These are phyloP conservation scores for Colletotrichum truncatum DNA, from an alignment of 2,329 filamentous ascomycete species.

Conservation along the genomic window DNA sequence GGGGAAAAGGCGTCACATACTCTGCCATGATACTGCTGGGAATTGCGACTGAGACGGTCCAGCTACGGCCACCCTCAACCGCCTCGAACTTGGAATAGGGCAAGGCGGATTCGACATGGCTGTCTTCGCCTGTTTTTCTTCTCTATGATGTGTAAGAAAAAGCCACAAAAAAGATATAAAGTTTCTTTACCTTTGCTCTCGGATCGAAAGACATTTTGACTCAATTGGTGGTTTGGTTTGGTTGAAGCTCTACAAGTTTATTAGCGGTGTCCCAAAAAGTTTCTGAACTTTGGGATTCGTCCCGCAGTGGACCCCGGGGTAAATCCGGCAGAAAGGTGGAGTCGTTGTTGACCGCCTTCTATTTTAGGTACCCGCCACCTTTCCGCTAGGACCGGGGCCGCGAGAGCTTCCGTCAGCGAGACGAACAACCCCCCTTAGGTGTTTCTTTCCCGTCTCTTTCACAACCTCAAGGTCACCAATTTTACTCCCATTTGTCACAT, in stretches of 20 bases:
- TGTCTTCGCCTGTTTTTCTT: constrained; percentile 57
- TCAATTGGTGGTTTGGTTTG: not conserved
- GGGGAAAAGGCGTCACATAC: constrained; percentile 51
- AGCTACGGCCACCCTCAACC: constrained; percentile 67
- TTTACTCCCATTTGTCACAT: not conserved
- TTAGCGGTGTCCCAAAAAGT: constrained; percentile 21
- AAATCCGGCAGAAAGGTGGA: constrained; percentile 35
- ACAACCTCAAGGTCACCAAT: constrained; percentile 2
- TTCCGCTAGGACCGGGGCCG: constrained; percentile 22
- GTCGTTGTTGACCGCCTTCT: constrained; percentile 35
- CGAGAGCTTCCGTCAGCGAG: constrained; percentile 9
- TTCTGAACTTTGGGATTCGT: constrained; percentile 10
- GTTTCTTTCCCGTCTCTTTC: not conserved
- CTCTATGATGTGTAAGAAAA: constrained; percentile 47
- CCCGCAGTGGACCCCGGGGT: constrained; percentile 27
- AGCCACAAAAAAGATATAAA: accelerated
- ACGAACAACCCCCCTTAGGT: not conserved
- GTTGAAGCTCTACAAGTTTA: not conserved
- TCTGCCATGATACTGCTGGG: constrained; percentile 82
- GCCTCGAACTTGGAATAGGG: constrained; percentile 76
- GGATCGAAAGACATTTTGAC: constrained; percentile 27
- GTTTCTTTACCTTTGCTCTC: constrained; percentile 30
- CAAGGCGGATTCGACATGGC: constrained; percentile 56
- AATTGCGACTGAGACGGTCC: constrained; percentile 81
- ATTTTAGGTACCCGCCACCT: constrained; percentile 6